These are phyloP conservation scores for Talaromyces sp. DNA, from an alignment of 2,329 filamentous ascomycete genomes.

Conservation along the genomic window DNA sequence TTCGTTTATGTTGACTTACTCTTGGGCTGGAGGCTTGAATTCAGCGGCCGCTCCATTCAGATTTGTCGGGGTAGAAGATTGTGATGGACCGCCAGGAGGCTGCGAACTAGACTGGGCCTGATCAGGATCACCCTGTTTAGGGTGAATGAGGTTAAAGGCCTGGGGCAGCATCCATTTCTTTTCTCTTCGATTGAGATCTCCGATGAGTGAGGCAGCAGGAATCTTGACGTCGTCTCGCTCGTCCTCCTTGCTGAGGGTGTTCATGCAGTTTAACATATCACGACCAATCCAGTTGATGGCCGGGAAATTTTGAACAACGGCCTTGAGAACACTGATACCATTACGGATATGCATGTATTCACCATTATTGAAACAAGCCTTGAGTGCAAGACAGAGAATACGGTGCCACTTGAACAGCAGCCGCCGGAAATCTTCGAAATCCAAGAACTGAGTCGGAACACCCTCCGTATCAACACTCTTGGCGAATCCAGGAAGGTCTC, in stretches of 20 bases:
- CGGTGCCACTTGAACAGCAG: constrained; percentile 90
- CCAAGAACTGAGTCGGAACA: constrained; percentile 71
- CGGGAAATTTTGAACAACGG: constrained; percentile 79
- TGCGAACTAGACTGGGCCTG: constrained; percentile 29
- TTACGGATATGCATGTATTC: constrained; percentile 99
- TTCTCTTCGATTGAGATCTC: constrained; percentile 51
- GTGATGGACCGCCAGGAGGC: constrained; percentile 26
- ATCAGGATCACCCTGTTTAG: constrained; percentile 18
- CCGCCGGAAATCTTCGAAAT: constrained; percentile 83
- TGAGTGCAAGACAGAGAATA: constrained; percentile 76
- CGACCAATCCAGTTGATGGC: constrained; percentile 83
- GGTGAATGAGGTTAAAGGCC: constrained; percentile 44
- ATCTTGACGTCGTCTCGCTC: constrained; percentile 54
- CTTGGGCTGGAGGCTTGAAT: constrained; percentile 40
- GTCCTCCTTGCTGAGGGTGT: constrained; percentile 47
- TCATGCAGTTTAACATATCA: constrained; percentile 47
- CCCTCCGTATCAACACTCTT: constrained; percentile 70
- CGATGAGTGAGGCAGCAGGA: constrained; percentile 53
- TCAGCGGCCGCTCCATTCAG: constrained; percentile 47
- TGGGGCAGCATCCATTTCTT: constrained; percentile 54
- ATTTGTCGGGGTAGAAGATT: constrained; percentile 36
- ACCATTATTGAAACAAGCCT: constrained; percentile 74
- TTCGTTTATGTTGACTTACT: constrained; percentile 32
- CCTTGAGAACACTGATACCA: constrained; percentile 84
- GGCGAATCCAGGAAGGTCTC: constrained; percentile 76